Conservation (phyloP, 371 early-diverging fungal species). For the Mucor circinelloides region DNA sequence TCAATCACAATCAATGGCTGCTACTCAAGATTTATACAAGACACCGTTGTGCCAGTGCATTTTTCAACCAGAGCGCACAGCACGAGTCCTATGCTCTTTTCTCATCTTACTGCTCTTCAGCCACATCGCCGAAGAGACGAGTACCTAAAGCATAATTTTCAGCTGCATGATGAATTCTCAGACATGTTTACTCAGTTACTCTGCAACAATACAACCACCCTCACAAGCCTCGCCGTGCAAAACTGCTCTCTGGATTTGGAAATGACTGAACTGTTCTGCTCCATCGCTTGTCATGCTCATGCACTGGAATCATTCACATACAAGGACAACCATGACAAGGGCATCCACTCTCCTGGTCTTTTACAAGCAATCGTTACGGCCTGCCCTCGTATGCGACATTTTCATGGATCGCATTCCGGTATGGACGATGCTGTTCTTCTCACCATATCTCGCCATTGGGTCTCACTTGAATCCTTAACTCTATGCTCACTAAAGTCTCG, state of each 20-base stretch:
- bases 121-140: constrained; percentile 44
- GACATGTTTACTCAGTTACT: constrained; percentile 33
- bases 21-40: constrained; percentile 45
- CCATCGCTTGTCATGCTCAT: constrained; percentile 42
- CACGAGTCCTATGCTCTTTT: constrained; percentile 22
- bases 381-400: constrained; percentile 46
- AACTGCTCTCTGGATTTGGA: constrained; percentile 51
- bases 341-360: constrained; percentile 39
- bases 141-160: constrained; percentile 44
- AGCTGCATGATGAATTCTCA: constrained; percentile 53
- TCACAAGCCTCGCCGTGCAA: constrained; percentile 35
- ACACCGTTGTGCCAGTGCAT: constrained; percentile 45
- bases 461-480: constrained; percentile 27
- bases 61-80: constrained; percentile 15
- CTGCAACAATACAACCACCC: constrained; percentile 31
- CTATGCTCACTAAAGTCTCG: constrained; percentile 20
- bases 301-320: constrained; percentile 36
- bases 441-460: constrained; percentile 48
- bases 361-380: constrained; percentile 47
- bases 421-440: constrained; percentile 49
- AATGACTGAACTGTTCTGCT: constrained; percentile 51
- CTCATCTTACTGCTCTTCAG: constrained; percentile 46
- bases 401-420: constrained; percentile 45
- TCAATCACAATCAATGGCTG: constrained; percentile 45
- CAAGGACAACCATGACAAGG: constrained; percentile 41